Evolutionary conservation across 495 filamentous ascomycete genomes (phyloP).

Genomic region (Mytilinidion resinicola): DNA sequence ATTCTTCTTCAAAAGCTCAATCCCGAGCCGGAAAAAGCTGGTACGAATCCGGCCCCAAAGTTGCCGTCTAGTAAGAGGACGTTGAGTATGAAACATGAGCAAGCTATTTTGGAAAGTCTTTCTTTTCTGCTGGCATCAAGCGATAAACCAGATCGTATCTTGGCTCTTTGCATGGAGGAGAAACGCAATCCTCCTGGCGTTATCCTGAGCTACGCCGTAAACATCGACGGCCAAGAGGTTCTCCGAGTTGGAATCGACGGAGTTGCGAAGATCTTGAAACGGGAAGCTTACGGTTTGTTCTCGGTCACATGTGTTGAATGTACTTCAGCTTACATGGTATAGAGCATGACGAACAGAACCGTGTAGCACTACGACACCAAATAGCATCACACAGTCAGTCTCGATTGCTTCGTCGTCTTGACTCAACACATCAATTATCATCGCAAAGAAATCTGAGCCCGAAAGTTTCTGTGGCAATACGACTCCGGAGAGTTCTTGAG

Average conservation of each 20-base stretch:
- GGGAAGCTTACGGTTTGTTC: not conserved
- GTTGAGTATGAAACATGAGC: slow-evolving; percentile 6
- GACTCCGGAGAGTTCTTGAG: not conserved
- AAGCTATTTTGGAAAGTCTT: slow-evolving; percentile 3
- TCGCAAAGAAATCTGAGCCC: not conserved
- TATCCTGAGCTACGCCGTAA: slow-evolving; percentile 2
- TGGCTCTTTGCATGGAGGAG: slow-evolving; percentile 13
- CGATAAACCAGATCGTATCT: slow-evolving; percentile 7
- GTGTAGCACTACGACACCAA: not conserved
- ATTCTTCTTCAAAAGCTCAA: slow-evolving; percentile 1
- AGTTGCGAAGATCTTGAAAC: not conserved
- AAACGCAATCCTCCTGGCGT: not conserved
- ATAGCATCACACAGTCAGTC: not conserved
- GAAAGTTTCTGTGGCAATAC: not conserved
- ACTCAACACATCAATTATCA: not conserved
- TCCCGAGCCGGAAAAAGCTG: not conserved
- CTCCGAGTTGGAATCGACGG: not conserved
- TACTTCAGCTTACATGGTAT: too few relatives aligned
- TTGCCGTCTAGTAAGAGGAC: not conserved
- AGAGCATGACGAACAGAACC: not conserved
- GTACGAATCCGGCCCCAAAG: not conserved
- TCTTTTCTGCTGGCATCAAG: slow-evolving; percentile 7
- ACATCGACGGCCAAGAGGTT: not conserved
- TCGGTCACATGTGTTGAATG: too few relatives aligned
- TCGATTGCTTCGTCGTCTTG: not conserved